Base-by-base conservation (phyloP, 495 filamentous ascomycete species). In the Staphylotrichum tortipilum region DNA sequence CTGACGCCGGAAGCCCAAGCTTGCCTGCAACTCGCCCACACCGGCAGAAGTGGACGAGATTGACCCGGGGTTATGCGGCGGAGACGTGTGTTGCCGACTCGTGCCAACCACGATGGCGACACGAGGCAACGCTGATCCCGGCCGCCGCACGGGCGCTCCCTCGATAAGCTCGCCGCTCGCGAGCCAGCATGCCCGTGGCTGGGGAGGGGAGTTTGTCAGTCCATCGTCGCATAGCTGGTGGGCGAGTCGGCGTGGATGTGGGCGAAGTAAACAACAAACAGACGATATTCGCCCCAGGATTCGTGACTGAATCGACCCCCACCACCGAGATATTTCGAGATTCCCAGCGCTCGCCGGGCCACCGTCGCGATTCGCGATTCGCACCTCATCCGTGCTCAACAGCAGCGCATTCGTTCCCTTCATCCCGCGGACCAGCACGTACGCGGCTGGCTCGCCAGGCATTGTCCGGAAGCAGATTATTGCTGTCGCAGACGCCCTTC, bases 391-490 rank as follows among this genome's bases (percentile, higher is more conserved):
- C n/a, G n/a, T n/a, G n/a, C n/a, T n/a, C n/a, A n/a, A n/a, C n/a
- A n/a, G n/a, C n/a, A n/a, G n/a, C n/a, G n/a, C n/a, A n/a, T n/a
- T n/a, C n/a, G n/a, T n/a, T n/a, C n/a, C n/a, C n/a, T n/a, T 10
- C 26, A 36, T 36, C 34, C 15, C 12, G 7, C 34, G 1, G n/a
- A 18, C 6, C 7, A 9, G 18, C 17, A 19, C 36, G 23, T 10
- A 22, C 18, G 18, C 36, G 19, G 18, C n/a, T n/a, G n/a, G n/a
- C 9, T 39, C 26, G 9, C 8, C 31, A 26, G 23, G 35, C 34
- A 54, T 54, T 47, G 46, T 18, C 23, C 47, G 57, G 54, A 55
- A 50, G 54, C 39, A 41, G 49, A 47, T 50, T 54, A 23, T 19
- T 26, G 45, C 14, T 51, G 58, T 61, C 58, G 51, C 48, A 58